These are phyloP conservation scores for Funneliformis geosporum DNA, from an alignment of 192 early-diverging fungal genomes.

Conservation along the genomic window DNA sequence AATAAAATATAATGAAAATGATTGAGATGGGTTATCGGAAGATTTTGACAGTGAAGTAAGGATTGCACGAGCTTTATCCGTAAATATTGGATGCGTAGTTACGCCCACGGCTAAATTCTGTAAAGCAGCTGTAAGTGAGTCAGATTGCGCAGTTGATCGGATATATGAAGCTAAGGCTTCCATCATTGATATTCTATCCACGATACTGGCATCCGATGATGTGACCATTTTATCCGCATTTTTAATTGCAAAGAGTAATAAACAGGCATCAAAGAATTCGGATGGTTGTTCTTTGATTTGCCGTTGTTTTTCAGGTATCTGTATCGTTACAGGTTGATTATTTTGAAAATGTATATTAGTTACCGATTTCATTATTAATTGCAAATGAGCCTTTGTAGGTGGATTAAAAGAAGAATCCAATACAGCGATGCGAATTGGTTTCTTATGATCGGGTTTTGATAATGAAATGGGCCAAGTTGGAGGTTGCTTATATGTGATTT, in stretches of 20 bases:
- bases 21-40: not conserved
- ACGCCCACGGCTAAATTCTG: conserved; percentile 58
- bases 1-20: conserved; percentile 60
- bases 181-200: conserved; percentile 74
- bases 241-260: conserved; percentile 63
- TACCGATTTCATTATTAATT: conserved; percentile 53
- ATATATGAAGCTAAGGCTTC: conserved; percentile 54
- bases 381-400: conserved; percentile 59
- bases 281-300: conserved; percentile 32
- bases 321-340: not conserved
- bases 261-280: conserved; percentile 56
- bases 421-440: conserved; percentile 44
- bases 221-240: conserved; percentile 72
- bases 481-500: not conserved
- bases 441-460: not conserved
- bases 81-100: conserved; percentile 62
- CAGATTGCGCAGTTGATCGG: not conserved
- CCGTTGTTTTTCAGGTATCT: not conserved
- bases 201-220: conserved; percentile 49
- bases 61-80: conserved; percentile 65
- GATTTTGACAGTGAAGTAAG: conserved; percentile 3
- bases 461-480: not conserved
- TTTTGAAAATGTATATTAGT: not conserved
- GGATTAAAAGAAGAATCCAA: conserved; percentile 83
- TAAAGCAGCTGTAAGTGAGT: not conserved